Evolutionary conservation across 805 yeast genomes (phyloP), one percentile per base, ranked within the genome.

Genomic region (Candida pseudoglaebosa): DNA sequence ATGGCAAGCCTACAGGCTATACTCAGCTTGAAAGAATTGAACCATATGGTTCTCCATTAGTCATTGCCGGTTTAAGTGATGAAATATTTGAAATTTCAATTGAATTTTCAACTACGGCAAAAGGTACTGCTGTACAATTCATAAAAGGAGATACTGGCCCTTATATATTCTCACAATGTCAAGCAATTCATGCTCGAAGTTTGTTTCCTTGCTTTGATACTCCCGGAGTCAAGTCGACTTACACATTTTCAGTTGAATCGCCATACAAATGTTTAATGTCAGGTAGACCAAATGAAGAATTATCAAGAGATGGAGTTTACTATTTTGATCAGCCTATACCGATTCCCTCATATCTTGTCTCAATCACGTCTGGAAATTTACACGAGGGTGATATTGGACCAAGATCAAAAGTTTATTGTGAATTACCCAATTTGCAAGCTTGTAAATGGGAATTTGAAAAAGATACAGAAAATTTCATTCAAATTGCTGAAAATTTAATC

Each of bases 141-240:
- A 55, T 62, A 36, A 52, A 57, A 32, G 65, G 65, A 15, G 61
- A 61, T 36, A 53, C 54, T 3, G 65, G 61, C 15, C 62, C 65
- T 1, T 62, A 56, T 46, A 44, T 61, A 37, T 62, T 62, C 42
- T 61, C 65, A 20, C 68, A 62, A 45, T 60, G 68, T 43, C 61
- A 62, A 45, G 54, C 64, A 28, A 60, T 60, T 36, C 67, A 62
- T 39, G 67, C 66, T 19, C 49, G 67, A 28, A 56, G 61, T 21
- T 48, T 62, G 37, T 61, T 59, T 47, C 67, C 67, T 3, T 59
- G 67, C 42, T 62, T 62, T 43, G 67, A 62, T 40, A 62, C 66
- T 3, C 67, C 67, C 4, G 61, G 56, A 3, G 51, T 57, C 17
- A 62, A 62, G 42, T 48, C 60, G 7, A 50, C 59, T 0, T 62